Conservation (phyloP, 257 asterid genomes). For the Voacanga thouarsii region DNA sequence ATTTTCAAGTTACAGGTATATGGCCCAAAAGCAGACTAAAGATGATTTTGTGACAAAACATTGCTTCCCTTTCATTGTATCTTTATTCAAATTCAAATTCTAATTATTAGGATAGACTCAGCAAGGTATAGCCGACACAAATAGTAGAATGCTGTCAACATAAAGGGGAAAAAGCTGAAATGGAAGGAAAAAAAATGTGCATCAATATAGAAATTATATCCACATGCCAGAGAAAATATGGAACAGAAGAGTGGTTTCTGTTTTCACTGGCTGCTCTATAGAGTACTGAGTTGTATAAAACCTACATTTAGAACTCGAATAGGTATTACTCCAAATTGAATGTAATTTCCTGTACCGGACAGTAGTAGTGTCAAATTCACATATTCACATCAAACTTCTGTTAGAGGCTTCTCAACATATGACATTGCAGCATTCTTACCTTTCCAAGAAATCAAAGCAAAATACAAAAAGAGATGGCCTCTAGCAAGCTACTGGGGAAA, state of each 20-base stretch:
- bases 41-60: neutral
- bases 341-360: neutral
- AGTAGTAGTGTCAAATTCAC: neutral
- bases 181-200: neutral
- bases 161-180: neutral
- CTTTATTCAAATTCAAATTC: neutral
- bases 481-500: neutral
- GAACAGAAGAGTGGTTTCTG: neutral
- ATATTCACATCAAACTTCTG: neutral
- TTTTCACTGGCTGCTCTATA: neutral
- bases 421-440: neutral
- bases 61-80: neutral
- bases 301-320: neutral
- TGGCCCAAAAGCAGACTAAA: neutral
- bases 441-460: neutral
- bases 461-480: neutral
- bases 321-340: neutral
- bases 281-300: neutral
- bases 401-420: constrained; percentile 7
- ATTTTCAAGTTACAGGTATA: neutral
- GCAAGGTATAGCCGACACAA: neutral
- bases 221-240: neutral
- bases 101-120: neutral
- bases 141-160: neutral
- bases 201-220: neutral